Base-by-base conservation (phyloP, 805 yeast genomes). In the Danielia oregonensis region DNA sequence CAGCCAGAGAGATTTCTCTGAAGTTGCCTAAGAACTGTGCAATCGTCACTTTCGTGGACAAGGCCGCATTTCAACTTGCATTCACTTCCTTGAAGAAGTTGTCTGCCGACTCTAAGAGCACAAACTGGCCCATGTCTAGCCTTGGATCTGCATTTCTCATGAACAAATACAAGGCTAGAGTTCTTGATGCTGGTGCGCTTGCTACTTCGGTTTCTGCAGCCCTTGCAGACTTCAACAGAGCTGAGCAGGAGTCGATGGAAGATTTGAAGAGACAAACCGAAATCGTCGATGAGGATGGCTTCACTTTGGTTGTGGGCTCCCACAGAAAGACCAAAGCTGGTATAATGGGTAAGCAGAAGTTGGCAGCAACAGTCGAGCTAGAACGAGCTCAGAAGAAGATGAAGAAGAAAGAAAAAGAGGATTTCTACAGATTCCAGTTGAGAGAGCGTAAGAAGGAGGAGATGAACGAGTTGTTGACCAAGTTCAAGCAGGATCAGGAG, bases 381-480 rank as follows among this genome's bases (percentile, higher is more conserved):
- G 65, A 56, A 2, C 66, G 61, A 36, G 61, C 65, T 11, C 59
- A 63, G 40, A 62, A 68, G 34, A 82, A 76, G 58, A 68, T 73
- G 63, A 79, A 82, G 59, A 78, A 74, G 59, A 79, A 79, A 54
- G 89, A 86, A 51, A 86, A 89, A 68, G 72, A 75, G 46, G 97
- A 94, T 63, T 93, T 93, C 69, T 93, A 93, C 69, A 74, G 96
- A 51, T 93, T 89, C 77, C 99, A 93, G 67, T 76, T 93, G 48
- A 80, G 99, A 61, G 96, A 93, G 58, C 76, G 78, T 53, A 91
- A 89, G 74, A 93, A 93, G 69, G 77, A 74, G 43, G 96, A 91
- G 60, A 87, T 93, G 86, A 86, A 86, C 55, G 88, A 86, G 35
- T 68, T 93, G 54, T 69, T 93, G 54, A 68, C 61, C 37, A 86